Evolutionary conservation across 108 stramenopile species (phyloP).

Genomic region (Skeletonema potamos): DNA sequence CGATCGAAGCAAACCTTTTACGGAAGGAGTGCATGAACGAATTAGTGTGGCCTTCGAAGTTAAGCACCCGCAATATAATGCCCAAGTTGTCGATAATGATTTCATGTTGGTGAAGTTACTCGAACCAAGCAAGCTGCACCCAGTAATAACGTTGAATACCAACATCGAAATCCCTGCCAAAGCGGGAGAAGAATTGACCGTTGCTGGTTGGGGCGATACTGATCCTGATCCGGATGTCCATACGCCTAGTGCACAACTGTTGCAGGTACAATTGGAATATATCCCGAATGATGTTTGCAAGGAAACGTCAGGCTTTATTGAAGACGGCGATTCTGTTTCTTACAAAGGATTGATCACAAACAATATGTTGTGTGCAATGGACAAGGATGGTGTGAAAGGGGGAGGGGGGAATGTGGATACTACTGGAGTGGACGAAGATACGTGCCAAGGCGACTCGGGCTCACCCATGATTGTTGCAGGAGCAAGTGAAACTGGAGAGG

Average conservation of each 20-base stretch:
- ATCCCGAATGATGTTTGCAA: slow-evolving; percentile 26
- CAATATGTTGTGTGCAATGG: slow-evolving; percentile 48
- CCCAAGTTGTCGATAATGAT: slow-evolving; percentile 39
- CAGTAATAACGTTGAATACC: slow-evolving; percentile 44
- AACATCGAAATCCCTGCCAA: slow-evolving; percentile 5
- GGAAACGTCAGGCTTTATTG: slow-evolving; percentile 9
- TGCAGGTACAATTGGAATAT: slow-evolving; percentile 27
- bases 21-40: slow-evolving; percentile 31
- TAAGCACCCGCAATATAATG: slow-evolving; percentile 52
- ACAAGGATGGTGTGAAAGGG: not conserved
- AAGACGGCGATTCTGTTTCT: not conserved
- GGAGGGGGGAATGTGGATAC: not conserved
- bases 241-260: slow-evolving; percentile 7
- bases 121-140: slow-evolving; percentile 13
- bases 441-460: slow-evolving; percentile 46
- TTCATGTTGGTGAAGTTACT: slow-evolving; percentile 53
- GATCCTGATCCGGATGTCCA: slow-evolving; percentile 19
- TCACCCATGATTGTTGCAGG: slow-evolving; percentile 33
- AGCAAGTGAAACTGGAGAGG: slow-evolving; percentile 3
- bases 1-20: slow-evolving; percentile 20
- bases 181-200: not conserved
- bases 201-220: slow-evolving; percentile 63
- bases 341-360: slow-evolving; percentile 14
- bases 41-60: slow-evolving; percentile 37
- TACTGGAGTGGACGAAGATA: slow-evolving; percentile 38